Evolutionary conservation across 2,329 filamentous ascomycete genomes (phyloP), one percentile per base, ranked within the genome.

Genomic region (Curvularia sp.): DNA sequence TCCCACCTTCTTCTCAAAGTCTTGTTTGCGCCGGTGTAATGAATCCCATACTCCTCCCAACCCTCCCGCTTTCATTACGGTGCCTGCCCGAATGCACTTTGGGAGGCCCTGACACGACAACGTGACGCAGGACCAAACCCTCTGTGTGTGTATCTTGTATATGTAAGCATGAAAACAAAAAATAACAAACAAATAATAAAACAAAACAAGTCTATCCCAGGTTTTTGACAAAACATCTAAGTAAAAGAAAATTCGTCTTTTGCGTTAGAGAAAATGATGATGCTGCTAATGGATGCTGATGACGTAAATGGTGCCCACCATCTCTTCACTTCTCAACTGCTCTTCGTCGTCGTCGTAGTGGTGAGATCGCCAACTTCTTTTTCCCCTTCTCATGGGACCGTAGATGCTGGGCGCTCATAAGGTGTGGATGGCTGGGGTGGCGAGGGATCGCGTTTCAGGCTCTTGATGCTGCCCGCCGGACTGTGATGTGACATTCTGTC

Each of bases 401-500:
- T 52, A 31, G 59, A 59, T 30, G 55, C 22, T 4, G 55, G 49
- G 39, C 58, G 58, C 30, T 58, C 57, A 56, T 58, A 66, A 33
- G 59, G 55, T 12, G 57, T 67, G 53, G 67, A 49, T 28, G 62
- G 58, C 18, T 63, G 52, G 20, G 69, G 60, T 12, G 68, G 55
- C 26, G 65, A 64, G 24, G 64, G 64, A 51, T 75, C 74, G 55
- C 71, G 69, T 51, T 73, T 74, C 66, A 74, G 60, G 61, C 74
- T 75, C 58, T 71, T 71, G 48, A 74, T 65, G 51, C 75, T 77
- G 28, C 73, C 71, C 8, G 71, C 70, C 6, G 60, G 70, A 59
- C 75, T 77, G 39, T 64, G 71, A 53, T 75, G 75, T 7, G 75
- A 77, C 43, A 65, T 56, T 28, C 72, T 61, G 60, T 76, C 74